Evolutionary conservation across 2,329 filamentous ascomycete genomes (phyloP).

Genomic region (Bertia moriformis): DNA sequence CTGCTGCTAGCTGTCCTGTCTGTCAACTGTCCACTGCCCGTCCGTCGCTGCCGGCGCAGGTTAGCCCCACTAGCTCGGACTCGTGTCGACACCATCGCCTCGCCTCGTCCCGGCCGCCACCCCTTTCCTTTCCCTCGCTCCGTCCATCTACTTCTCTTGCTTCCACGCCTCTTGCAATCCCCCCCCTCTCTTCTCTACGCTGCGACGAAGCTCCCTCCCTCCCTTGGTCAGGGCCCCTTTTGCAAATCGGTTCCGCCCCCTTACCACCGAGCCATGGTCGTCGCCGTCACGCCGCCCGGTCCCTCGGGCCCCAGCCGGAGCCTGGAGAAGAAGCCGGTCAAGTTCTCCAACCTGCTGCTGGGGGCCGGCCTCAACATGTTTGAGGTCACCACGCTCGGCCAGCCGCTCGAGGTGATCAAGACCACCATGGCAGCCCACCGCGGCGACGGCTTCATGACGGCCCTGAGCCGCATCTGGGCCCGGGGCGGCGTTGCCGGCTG

Average conservation of each 20-base stretch:
- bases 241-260: constrained; percentile 28
- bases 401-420: constrained; percentile 97
- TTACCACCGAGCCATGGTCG: constrained; percentile 46
- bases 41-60: too few species aligned
- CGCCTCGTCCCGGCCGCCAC: too few species aligned
- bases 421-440: constrained; percentile 98
- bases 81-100: too few species aligned
- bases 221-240: constrained; percentile 99
- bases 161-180: too few species aligned
- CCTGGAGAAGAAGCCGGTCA: constrained; percentile 98
- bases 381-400: constrained; percentile 54
- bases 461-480: constrained; percentile 78
- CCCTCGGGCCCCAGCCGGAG: constrained; percentile 14
- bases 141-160: too few species aligned
- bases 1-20: too few species aligned
- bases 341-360: constrained; percentile 96
- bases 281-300: constrained; percentile 35
- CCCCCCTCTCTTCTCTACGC: too few species aligned
- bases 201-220: constrained; percentile 74
- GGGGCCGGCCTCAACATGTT: constrained; percentile 92
- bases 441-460: constrained; percentile 67
- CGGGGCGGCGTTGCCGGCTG: constrained; percentile 89
- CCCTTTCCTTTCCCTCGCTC: too few species aligned
- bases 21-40: too few species aligned
- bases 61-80: too few species aligned